Evolutionary conservation across 768 basidiomycete genomes (phyloP), one percentile per base, ranked within the genome.

Genomic region (Rhizopogon vulgaris): DNA sequence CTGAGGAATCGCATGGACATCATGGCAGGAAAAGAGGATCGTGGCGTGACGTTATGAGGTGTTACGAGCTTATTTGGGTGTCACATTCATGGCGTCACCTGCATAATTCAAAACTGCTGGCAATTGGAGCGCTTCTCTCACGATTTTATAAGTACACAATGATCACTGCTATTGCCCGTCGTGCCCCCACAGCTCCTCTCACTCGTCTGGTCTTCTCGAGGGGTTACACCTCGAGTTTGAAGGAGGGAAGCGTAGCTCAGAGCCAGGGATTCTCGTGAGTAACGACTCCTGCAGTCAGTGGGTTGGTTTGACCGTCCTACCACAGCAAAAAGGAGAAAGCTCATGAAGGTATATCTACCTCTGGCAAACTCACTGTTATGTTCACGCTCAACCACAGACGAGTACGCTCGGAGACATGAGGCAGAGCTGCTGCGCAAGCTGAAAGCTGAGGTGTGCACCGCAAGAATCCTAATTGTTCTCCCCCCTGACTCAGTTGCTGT

Each of bases 301-400:
- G 22, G 30, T 36, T 10, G n/a, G 27, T 30, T 48, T n/a, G 68
- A 65, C 14, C 38, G 11, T 64, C 48, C 14, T 50, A 54, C 38
- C 65, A 36, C 65, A 89, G 87, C 60, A 80, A 81, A 68, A 87
- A 80, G 68, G 87, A 88, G 66, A 83, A 78, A 63, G 87, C 85
- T 17, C 78, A 85, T 48, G 87, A 89, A 70, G 75, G 79, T 74
- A 53, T 32, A 60, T 22, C 52, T 64, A 67, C 67, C 52, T 10
- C 12, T n/a, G 14, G 7, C 1, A 34, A 34, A 22, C 18, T 12
- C 11, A 8, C 7, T 32, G 3, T 15, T 1, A 24, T 46, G 17
- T 22, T 34, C 32, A 32, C 12, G 8, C 45, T 36, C 18, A 32
- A 6, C 18, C 42, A 34, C 57, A 89, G 87, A 86, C 52, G 77